Percentiles rank a stretch among this genome's conserved stretches.
These are phyloP conservation scores for Fusarium zealandicum DNA, from an alignment of 2,329 filamentous ascomycete species.

Conservation along the genomic window DNA sequence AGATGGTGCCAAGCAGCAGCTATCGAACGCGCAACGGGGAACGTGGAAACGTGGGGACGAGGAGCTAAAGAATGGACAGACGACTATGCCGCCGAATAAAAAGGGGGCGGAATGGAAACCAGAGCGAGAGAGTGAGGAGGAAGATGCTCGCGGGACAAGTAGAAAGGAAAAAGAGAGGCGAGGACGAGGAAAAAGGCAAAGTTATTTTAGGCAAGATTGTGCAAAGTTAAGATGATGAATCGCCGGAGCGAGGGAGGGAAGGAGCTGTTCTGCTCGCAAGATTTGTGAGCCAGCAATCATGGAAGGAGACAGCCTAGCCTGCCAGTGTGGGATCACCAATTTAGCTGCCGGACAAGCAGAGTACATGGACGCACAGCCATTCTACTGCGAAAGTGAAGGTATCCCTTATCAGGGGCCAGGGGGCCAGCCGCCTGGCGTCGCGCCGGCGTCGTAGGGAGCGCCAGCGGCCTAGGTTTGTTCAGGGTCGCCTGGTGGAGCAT, in stretches of 20 bases:
- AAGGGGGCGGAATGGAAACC: constrained; percentile 10
- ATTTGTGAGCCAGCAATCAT: constrained; percentile 4
- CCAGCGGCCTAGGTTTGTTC: constrained; percentile 6
- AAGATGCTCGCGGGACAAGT: background rate
- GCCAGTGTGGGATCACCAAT: constrained; percentile 35
- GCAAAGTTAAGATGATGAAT: constrained; percentile 11
- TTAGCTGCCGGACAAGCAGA: constrained; percentile 24
- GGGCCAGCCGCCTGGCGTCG: background rate
- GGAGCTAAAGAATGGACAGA: constrained; percentile 34
- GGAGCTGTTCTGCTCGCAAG: constrained; percentile 9
- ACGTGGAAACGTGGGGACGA: constrained; percentile 29
- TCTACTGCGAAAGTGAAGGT: background rate
- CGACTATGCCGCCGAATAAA: constrained; percentile 35
- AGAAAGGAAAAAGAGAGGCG: background rate
- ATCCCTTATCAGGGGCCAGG: constrained; percentile 26
- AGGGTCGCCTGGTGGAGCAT: constrained; percentile 22
- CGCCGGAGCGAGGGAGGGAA: constrained; percentile 27
- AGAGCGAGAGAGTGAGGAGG: background rate
- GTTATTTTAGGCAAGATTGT: constrained; percentile 2
- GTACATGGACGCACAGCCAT: background rate
- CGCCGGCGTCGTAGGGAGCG: background rate
- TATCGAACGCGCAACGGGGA: constrained; percentile 11
- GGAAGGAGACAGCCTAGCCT: constrained; percentile 1
- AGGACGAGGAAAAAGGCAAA: background rate
- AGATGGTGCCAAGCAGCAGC: constrained; percentile 26